These are phyloP conservation scores for Cyberlindnera veronae DNA, from an alignment of 805 yeast genomes.

Conservation along the genomic window DNA sequence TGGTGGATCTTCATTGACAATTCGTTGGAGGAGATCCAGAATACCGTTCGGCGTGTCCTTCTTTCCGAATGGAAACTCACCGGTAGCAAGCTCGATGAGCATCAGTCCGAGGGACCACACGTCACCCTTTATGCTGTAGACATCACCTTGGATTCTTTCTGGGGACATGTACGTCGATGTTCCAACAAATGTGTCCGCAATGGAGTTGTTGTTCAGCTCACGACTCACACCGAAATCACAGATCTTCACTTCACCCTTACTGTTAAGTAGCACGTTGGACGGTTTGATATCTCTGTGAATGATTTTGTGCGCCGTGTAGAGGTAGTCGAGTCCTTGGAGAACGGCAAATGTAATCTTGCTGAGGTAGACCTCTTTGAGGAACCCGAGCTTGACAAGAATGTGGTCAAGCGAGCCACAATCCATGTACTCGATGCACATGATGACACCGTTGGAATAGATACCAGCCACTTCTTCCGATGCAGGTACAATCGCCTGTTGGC, in stretches of 20 bases:
- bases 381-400: constrained; percentile 57
- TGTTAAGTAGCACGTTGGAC: constrained; percentile 83
- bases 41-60: constrained; percentile 77
- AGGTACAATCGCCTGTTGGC: constrained; percentile 11
- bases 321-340: constrained; percentile 73
- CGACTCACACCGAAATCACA: constrained; percentile 98
- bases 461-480: constrained; percentile 20
- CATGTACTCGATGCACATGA: constrained; percentile 93
- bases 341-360: constrained; percentile 75
- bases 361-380: constrained; percentile 63
- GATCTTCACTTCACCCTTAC: constrained; percentile 81
- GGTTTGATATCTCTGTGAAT: constrained; percentile 97
- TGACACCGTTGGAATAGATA: constrained; percentile 55
- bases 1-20: constrained; percentile 93
- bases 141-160: constrained; percentile 92
- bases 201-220: constrained; percentile 78
- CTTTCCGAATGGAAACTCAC: constrained; percentile 73
- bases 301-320: constrained; percentile 80
- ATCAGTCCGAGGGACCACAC: constrained; percentile 96
- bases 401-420: constrained; percentile 92
- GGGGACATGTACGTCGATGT: constrained; percentile 98
- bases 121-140: constrained; percentile 92
- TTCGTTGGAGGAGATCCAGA: constrained; percentile 83
- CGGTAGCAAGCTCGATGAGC: constrained; percentile 84
- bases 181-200: constrained; percentile 97